Evolutionary conservation across 2,329 filamentous ascomycete species (phyloP).

Genomic region (Dryadomyces sulphureus): DNA sequence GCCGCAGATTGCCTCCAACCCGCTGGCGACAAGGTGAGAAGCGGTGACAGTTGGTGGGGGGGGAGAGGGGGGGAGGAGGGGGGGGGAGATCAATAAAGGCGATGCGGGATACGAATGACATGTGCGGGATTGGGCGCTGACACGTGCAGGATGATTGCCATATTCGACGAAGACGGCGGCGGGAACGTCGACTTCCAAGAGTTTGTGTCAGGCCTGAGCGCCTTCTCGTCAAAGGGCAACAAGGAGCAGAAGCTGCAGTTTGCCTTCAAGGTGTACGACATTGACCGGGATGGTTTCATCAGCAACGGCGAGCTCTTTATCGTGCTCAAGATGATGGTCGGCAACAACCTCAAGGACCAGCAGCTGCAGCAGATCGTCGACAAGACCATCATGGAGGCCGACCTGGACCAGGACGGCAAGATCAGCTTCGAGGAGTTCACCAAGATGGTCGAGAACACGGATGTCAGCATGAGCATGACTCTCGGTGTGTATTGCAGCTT

Average conservation of each 20-base stretch:
- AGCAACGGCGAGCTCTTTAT: constrained; percentile 99
- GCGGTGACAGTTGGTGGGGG: background rate
- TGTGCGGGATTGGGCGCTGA: background rate
- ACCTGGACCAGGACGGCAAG: constrained; percentile 88
- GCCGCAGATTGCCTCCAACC: constrained; percentile 95
- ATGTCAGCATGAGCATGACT: constrained; percentile 62
- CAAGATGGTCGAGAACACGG: constrained; percentile 95
- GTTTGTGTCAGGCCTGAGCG: constrained; percentile 87
- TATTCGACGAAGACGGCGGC: constrained; percentile 96
- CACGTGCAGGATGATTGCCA: constrained; percentile 75
- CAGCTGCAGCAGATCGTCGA: constrained; percentile 99
- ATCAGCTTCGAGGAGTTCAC: constrained; percentile 99
- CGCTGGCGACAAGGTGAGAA: constrained; percentile 76
- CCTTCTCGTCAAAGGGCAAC: constrained; percentile 95
- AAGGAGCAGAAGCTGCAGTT: constrained; percentile 98
- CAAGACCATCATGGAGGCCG: constrained; percentile 99
- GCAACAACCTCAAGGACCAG: constrained; percentile 96
- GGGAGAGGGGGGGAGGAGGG: background rate
- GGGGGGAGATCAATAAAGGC: background rate
- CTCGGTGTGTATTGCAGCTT: constrained; percentile 39
- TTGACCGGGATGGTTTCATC: constrained; percentile 96
- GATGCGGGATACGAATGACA: background rate
- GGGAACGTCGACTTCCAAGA: constrained; percentile 98
- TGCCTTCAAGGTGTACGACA: constrained; percentile 99
- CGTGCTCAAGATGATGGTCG: constrained; percentile 99